phyloP scores from a whole-genome alignment of 2,329 filamentous ascomycete genomes.

The Amauroascus niger region DNA sequence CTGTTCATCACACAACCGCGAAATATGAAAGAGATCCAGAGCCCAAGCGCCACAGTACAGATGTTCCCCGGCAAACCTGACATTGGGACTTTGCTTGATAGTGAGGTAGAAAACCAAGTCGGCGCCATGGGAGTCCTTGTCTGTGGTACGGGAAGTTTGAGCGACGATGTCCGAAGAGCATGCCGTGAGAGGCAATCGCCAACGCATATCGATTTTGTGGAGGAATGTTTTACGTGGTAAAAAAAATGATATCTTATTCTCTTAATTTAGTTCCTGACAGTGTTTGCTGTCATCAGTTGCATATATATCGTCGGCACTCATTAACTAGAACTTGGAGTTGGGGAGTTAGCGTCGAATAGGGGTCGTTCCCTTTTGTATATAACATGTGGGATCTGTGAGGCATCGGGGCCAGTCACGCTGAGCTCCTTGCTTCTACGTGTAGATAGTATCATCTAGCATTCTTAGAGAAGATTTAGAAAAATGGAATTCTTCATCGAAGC shows the following conservation, averaged over 20 bases:
- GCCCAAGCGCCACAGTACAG: constrained; percentile 67
- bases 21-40: constrained; percentile 70
- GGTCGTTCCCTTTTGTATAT: neutral
- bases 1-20: constrained; percentile 85
- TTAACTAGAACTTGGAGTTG: neutral
- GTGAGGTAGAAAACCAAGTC: constrained; percentile 70
- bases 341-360: neutral
- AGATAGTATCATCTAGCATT: too few relatives aligned
- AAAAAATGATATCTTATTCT: neutral
- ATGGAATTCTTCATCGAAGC: too few relatives aligned
- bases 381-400: too few relatives aligned
- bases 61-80: constrained; percentile 89
- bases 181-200: constrained; percentile 53
- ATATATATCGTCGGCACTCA: neutral
- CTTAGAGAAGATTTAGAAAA: too few relatives aligned
- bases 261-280: neutral
- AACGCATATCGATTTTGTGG: constrained; percentile 61
- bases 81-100: constrained; percentile 64
- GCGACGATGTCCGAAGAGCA: constrained; percentile 63
- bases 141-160: constrained; percentile 64
- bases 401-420: neutral
- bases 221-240: constrained; percentile 59
- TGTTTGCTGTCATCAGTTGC: neutral
- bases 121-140: constrained; percentile 84
- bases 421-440: too few relatives aligned